phyloP scores from a whole-genome alignment of 805 yeast genomes.

The Yamadazyma akitaensis region DNA sequence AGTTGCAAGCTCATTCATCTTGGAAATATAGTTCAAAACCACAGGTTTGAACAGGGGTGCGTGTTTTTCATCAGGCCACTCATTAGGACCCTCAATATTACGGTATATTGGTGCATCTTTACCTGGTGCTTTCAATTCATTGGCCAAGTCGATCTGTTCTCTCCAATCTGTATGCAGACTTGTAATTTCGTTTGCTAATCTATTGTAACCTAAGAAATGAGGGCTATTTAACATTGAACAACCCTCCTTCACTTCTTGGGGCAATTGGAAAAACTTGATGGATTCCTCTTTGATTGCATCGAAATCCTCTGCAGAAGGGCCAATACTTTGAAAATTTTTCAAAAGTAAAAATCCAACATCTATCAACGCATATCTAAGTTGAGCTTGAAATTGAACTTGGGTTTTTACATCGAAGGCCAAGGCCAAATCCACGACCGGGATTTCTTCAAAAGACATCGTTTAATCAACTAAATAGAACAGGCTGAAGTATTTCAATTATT shows the following conservation, averaged over 20 bases:
- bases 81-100: constrained; percentile 56
- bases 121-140: constrained; percentile 44
- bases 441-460: constrained; percentile 33
- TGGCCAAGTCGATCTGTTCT: constrained; percentile 61
- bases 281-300: constrained; percentile 38
- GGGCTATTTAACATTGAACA: constrained; percentile 55
- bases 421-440: constrained; percentile 46
- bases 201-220: constrained; percentile 57
- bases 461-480: too few relatives aligned
- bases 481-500: too few relatives aligned
- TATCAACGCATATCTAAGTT: constrained; percentile 45
- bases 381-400: constrained; percentile 41
- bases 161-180: constrained; percentile 53
- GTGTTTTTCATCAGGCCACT: constrained; percentile 44
- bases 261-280: constrained; percentile 43
- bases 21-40: constrained; percentile 41
- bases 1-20: constrained; percentile 44
- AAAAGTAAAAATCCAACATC: constrained; percentile 55
- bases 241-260: constrained; percentile 41
- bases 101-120: constrained; percentile 40
- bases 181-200: constrained; percentile 57
- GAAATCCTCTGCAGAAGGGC: constrained; percentile 41
- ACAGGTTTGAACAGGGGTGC: constrained; percentile 44
- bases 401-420: constrained; percentile 35
- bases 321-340: constrained; percentile 33